Conservation (phyloP, 2,329 filamentous ascomycete species). For the Cladophialophora carrionii region DNA sequence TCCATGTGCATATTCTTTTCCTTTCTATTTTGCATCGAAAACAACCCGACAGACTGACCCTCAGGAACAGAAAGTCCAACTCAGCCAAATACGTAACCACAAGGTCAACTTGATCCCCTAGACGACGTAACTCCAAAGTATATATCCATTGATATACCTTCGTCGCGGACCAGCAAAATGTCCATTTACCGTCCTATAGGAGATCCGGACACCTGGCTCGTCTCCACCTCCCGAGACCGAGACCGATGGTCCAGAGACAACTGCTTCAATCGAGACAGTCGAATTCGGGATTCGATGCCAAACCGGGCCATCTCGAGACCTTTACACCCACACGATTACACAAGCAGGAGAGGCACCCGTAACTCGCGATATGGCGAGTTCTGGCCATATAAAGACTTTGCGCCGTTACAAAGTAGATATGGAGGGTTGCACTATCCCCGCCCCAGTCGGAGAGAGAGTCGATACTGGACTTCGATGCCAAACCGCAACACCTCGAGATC, state of each 20-base stretch:
- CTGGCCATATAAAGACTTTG: background rate
- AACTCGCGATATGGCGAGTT: background rate
- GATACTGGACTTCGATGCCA: background rate
- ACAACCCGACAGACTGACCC: background rate
- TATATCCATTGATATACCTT: background rate
- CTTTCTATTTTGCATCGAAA: background rate
- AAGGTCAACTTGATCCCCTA: background rate
- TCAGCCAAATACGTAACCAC: background rate
- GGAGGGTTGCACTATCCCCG: no score
- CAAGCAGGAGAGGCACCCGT: background rate
- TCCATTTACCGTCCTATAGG: background rate
- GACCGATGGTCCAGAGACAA: background rate
- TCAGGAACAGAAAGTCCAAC: background rate
- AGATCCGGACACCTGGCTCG: background rate
- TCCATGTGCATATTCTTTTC: background rate
- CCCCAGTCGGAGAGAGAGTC: background rate
- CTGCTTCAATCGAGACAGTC: background rate
- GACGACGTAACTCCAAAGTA: no score
- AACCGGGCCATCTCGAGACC: background rate
- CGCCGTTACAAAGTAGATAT: background rate
- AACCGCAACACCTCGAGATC: background rate
- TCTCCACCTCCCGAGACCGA: background rate
- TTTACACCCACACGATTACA: background rate
- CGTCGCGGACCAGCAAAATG: background rate
- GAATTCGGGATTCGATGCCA: background rate